A percentile compares a stretch with the other conserved stretches of the same genome.
Evolutionary conservation across 495 filamentous ascomycete species (phyloP).

Genomic region (Penicillium subrubescens): DNA sequence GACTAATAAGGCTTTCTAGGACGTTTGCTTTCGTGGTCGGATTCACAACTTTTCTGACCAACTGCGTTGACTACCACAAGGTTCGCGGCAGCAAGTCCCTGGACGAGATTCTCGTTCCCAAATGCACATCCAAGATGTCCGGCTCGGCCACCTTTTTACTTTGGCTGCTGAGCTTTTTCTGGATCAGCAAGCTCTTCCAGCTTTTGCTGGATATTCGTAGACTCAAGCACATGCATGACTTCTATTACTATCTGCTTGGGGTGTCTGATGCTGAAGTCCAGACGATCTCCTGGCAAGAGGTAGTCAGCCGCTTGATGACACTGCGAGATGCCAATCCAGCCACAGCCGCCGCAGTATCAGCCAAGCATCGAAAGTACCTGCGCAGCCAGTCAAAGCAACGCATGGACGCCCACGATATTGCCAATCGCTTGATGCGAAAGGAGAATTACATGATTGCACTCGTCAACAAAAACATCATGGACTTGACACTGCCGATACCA

Average conservation of each 20-base stretch:
- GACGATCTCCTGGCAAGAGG: conserved; percentile 93
- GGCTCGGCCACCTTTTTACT: conserved; percentile 73
- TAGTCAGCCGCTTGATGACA: conserved; percentile 86
- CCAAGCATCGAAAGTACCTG: conserved; percentile 65
- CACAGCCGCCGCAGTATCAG: conserved; percentile 69
- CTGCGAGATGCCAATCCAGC: conserved; percentile 84
- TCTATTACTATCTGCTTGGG: conserved; percentile 82
- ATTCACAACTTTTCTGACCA: conserved; percentile 81
- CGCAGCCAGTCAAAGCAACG: conserved; percentile 90
- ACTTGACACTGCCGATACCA: conserved; percentile 82
- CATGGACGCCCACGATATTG: conserved; percentile 95
- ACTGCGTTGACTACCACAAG: conserved; percentile 81
- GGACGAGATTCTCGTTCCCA: conserved; percentile 73
- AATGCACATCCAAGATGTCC: conserved; percentile 89
- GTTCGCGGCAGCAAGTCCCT: conserved; percentile 74
- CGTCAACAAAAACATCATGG: conserved; percentile 93
- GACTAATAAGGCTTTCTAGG: conserved; percentile 33
- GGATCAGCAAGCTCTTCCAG: conserved; percentile 76
- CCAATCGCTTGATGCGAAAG: conserved; percentile 92
- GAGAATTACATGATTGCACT: conserved; percentile 96
- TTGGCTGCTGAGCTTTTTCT: conserved; percentile 88
- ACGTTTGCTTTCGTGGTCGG: conserved; percentile 78
- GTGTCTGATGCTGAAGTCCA: conserved; percentile 93
- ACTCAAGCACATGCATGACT: conserved; percentile 79
- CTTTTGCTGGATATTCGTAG: conserved; percentile 74